Conservation (phyloP, 805 yeast species). For the Saturnispora kantuleensis region DNA sequence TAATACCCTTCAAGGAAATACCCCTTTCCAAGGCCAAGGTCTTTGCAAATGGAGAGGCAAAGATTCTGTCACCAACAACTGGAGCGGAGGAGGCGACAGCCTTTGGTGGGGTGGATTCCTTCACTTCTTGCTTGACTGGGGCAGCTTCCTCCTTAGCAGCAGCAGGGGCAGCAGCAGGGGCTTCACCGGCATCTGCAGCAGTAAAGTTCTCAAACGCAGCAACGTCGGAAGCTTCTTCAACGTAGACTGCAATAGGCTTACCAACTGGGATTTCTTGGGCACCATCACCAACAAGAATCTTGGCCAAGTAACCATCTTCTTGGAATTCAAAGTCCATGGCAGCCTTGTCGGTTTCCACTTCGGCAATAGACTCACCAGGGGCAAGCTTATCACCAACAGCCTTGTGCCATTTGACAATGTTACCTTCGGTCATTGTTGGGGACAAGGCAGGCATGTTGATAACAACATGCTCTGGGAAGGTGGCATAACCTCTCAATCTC, state of each 20-base stretch:
- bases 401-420: conserved; percentile 83
- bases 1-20: conserved; percentile 69
- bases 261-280: conserved; percentile 88
- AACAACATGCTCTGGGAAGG: conserved; percentile 53
- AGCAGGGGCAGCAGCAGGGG: conserved; percentile 34
- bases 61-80: conserved; percentile 54
- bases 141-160: conserved; percentile 21
- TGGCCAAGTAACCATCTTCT: conserved; percentile 90
- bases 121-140: neutral
- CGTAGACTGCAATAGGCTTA: conserved; percentile 93
- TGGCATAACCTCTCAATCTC: conserved; percentile 13
- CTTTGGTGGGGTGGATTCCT: conserved; percentile 15
- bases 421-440: conserved; percentile 99
- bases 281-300: conserved; percentile 75
- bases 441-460: conserved; percentile 98
- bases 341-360: conserved; percentile 96
- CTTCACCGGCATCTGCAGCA: conserved; percentile 64
- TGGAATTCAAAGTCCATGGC: conserved; percentile 97
- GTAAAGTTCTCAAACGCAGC: conserved; percentile 83
- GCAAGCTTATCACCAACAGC: conserved; percentile 75
- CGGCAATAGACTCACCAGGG: conserved; percentile 94
- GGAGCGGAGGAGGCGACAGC: conserved; percentile 26
- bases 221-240: conserved; percentile 77
- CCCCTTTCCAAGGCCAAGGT: conserved; percentile 88
- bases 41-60: conserved; percentile 95